These are phyloP conservation scores for Neoconidiobolus thromboides DNA, from an alignment of 371 early-diverging fungal species.

Conservation along the genomic window DNA sequence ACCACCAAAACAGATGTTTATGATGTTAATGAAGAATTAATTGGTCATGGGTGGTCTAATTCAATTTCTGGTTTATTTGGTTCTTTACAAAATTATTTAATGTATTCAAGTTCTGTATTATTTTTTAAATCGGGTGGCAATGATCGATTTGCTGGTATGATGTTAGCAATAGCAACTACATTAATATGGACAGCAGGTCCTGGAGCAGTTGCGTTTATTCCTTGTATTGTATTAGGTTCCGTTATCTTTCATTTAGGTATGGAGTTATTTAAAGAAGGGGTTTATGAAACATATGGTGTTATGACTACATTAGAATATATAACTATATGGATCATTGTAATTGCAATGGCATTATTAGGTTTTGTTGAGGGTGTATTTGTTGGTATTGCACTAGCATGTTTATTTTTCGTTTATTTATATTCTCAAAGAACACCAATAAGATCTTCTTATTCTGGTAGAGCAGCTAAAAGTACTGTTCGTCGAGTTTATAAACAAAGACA, in stretches of 20 bases:
- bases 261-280: constrained; percentile 74
- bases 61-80: constrained; percentile 56
- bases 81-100: constrained; percentile 69
- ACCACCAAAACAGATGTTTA: constrained; percentile 68
- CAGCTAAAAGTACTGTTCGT: constrained; percentile 68
- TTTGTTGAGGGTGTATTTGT: constrained; percentile 88
- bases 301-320: constrained; percentile 76
- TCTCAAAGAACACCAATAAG: constrained; percentile 58
- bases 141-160: constrained; percentile 62
- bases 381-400: constrained; percentile 80
- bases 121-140: constrained; percentile 83
- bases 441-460: constrained; percentile 50
- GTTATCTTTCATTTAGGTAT: constrained; percentile 87
- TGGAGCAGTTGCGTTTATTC: constrained; percentile 72
- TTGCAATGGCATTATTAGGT: constrained; percentile 67
- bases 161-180: constrained; percentile 61
- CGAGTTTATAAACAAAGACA: constrained; percentile 68
- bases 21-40: constrained; percentile 76
- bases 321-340: constrained; percentile 62
- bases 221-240: constrained; percentile 78
- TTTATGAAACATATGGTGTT: constrained; percentile 65
- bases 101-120: constrained; percentile 74
- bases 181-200: constrained; percentile 63
- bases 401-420: constrained; percentile 83
- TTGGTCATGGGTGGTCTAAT: constrained; percentile 83